Percentiles rank a stretch among this genome's conserved stretches.
Conservation (phyloP, 129 eudicot species). For the Cynara cardunculus region DNA sequence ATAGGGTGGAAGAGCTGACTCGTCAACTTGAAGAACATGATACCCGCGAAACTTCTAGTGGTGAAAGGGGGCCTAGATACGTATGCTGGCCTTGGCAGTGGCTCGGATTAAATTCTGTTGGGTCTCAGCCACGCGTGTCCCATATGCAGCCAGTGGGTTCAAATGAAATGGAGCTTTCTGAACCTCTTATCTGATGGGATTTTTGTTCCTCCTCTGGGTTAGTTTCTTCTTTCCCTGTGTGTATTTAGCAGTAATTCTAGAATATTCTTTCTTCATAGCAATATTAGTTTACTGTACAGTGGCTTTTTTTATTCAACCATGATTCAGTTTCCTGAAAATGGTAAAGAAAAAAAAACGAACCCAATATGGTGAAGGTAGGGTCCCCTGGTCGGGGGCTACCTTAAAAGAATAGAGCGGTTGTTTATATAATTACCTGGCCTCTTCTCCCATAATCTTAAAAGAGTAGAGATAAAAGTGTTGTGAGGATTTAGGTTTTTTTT, state of each 20-base stretch:
- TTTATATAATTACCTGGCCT: too few relatives aligned
- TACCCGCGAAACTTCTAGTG: conserved; percentile 41
- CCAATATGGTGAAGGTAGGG: not conserved
- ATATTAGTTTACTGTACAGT: conserved; percentile 16
- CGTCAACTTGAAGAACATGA: conserved; percentile 72
- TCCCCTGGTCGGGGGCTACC: not conserved
- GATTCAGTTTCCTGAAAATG: not conserved
- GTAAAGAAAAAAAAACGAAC: not conserved
- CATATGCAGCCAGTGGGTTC: conserved; percentile 38
- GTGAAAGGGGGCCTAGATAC: conserved; percentile 50
- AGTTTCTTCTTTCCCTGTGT: conserved; percentile 9
- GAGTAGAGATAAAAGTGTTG: not conserved
- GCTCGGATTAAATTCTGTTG: conserved; percentile 77
- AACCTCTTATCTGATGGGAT: conserved; percentile 60
- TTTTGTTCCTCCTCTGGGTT: not conserved
- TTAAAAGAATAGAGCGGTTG: not conserved
- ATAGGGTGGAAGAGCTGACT: conserved; percentile 74
- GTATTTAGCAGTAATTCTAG: conserved; percentile 17
- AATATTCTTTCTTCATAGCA: conserved; percentile 18
- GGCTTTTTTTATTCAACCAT: not conserved
- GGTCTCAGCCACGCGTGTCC: conserved; percentile 28
- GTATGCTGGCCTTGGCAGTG: conserved; percentile 95
- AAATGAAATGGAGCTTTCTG: conserved; percentile 92
- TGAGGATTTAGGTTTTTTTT: not conserved
- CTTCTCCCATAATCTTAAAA: too few relatives aligned